Evolutionary conservation across 768 basidiomycete species (phyloP).

Genomic region (Suillus tomentosus): DNA sequence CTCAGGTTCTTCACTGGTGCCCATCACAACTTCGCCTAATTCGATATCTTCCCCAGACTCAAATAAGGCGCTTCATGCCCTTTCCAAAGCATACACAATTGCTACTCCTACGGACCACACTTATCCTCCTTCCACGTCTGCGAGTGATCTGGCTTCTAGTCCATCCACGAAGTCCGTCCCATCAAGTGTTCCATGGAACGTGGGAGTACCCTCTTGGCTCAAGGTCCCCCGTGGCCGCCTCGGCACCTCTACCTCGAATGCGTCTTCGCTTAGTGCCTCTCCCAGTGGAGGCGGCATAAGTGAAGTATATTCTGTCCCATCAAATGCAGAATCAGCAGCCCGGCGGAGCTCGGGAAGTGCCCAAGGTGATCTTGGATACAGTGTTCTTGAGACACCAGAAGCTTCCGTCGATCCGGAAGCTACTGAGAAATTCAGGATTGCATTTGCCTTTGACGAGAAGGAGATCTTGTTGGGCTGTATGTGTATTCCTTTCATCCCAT

Average conservation of each 20-base stretch:
- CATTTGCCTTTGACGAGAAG: constrained; percentile 88
- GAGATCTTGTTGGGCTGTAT: constrained; percentile 86
- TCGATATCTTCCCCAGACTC: constrained; percentile 18
- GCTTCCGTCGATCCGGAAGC: constrained; percentile 60
- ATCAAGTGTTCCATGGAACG: constrained; percentile 49
- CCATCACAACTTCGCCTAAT: constrained; percentile 47
- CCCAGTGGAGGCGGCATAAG: constrained; percentile 44
- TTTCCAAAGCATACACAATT: constrained; percentile 29
- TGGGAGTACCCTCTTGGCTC: constrained; percentile 75
- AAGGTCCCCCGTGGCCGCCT: constrained; percentile 44
- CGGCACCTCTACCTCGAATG: constrained; percentile 38
- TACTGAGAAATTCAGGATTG: constrained; percentile 72
- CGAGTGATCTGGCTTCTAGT: constrained; percentile 44
- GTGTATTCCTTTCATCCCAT: constrained; percentile 34
- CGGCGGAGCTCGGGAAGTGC: constrained; percentile 34
- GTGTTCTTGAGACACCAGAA: constrained; percentile 78
- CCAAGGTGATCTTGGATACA: constrained; percentile 68
- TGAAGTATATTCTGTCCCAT: constrained; percentile 58
- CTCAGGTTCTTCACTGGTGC: constrained; percentile 57
- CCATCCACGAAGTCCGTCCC: constrained; percentile 46
- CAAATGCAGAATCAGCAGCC: constrained; percentile 17
- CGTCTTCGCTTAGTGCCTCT: constrained; percentile 24
- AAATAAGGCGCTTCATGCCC: constrained; percentile 6
- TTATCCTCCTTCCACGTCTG: constrained; percentile 74
- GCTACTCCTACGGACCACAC: constrained; percentile 56